These are phyloP conservation scores for Xylariaceae sp. DNA, from an alignment of 2,329 filamentous ascomycete genomes.

Conservation along the genomic window DNA sequence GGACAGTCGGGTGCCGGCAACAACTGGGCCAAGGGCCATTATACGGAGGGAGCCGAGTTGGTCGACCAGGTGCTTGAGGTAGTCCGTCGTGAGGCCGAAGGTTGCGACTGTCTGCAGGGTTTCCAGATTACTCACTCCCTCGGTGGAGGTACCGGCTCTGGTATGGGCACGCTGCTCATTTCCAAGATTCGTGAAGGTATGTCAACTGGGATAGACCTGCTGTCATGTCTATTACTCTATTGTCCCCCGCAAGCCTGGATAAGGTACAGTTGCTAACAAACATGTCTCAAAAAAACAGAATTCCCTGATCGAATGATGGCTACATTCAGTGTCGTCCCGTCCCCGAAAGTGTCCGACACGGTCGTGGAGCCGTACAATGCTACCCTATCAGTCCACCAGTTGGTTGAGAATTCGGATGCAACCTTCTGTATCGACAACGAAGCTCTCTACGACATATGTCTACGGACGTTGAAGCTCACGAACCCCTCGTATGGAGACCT, in stretches of 20 bases:
- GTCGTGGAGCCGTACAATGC: conserved; percentile 99
- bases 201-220: not conserved
- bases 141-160: conserved; percentile 98
- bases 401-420: conserved; percentile 99
- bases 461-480: conserved; percentile 97
- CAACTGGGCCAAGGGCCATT: conserved; percentile 99
- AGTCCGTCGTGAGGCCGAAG: conserved; percentile 96
- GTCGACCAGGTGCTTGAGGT: conserved; percentile 98
- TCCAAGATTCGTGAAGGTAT: conserved; percentile 90
- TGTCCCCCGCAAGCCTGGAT: not conserved
- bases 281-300: conserved; percentile 43
- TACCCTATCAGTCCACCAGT: conserved; percentile 96
- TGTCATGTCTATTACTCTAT: not conserved
- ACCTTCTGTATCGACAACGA: conserved; percentile 99
- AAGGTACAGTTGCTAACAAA: not conserved
- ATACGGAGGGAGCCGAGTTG: conserved; percentile 98
- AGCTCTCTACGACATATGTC: conserved; percentile 99
- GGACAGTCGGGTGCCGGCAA: conserved; percentile 99
- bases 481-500: conserved; percentile 98
- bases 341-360: conserved; percentile 98
- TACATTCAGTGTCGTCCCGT: conserved; percentile 97
- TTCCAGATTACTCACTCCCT: conserved; percentile 99
- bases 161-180: conserved; percentile 99
- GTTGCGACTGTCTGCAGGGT: conserved; percentile 98
- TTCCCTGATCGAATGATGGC: conserved; percentile 99